Percentiles rank a stretch among this genome's conserved stretches.
These are phyloP conservation scores for Lactarius indigo DNA, from an alignment of 768 basidiomycete species.

Conservation along the genomic window DNA sequence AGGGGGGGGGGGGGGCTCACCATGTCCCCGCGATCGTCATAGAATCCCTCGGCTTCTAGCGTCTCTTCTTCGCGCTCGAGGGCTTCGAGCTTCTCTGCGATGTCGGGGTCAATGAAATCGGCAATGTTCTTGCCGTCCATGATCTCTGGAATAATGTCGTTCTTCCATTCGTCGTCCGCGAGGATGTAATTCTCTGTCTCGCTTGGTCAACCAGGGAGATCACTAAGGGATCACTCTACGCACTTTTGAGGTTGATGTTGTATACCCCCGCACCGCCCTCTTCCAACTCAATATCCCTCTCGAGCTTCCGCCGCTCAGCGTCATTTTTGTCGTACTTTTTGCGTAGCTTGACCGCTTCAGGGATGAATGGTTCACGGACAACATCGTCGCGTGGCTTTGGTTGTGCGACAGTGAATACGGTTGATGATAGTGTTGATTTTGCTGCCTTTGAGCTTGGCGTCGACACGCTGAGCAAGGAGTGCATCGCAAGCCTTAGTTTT, in stretches of 20 bases:
- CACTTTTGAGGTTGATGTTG: slow-evolving; percentile 87
- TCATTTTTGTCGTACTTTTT: slow-evolving; percentile 86
- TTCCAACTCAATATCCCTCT: slow-evolving; percentile 79
- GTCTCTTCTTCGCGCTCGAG: slow-evolving; percentile 95
- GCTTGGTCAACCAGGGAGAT: background rate
- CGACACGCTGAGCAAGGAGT: slow-evolving; percentile 91
- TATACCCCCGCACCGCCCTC: slow-evolving; percentile 89
- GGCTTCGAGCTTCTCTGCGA: slow-evolving; percentile 93
- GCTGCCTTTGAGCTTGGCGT: slow-evolving; percentile 88
- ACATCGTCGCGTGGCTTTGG: slow-evolving; percentile 91
- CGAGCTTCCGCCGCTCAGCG: slow-evolving; percentile 67
- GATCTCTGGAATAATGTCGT: slow-evolving; percentile 97
- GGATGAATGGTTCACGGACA: slow-evolving; percentile 83
- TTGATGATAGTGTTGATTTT: slow-evolving; percentile 92
- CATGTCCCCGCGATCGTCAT: slow-evolving; percentile 85
- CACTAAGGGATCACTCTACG: slow-evolving; percentile 31
- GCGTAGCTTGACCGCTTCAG: slow-evolving; percentile 72
- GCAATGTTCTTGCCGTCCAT: slow-evolving; percentile 98
- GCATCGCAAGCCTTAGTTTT: slow-evolving; percentile 95
- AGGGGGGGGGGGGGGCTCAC: slow-evolving; percentile 39
- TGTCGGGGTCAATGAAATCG: slow-evolving; percentile 98
- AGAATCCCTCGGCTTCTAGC: slow-evolving; percentile 93
- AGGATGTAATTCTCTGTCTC: slow-evolving; percentile 83
- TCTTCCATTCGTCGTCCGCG: slow-evolving; percentile 89
- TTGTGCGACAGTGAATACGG: slow-evolving; percentile 91